Percentiles rank a stretch among this genome's conserved stretches.
phyloP scores from a whole-genome alignment of 202 grass and related monocot species.

The Carex arenaria region DNA sequence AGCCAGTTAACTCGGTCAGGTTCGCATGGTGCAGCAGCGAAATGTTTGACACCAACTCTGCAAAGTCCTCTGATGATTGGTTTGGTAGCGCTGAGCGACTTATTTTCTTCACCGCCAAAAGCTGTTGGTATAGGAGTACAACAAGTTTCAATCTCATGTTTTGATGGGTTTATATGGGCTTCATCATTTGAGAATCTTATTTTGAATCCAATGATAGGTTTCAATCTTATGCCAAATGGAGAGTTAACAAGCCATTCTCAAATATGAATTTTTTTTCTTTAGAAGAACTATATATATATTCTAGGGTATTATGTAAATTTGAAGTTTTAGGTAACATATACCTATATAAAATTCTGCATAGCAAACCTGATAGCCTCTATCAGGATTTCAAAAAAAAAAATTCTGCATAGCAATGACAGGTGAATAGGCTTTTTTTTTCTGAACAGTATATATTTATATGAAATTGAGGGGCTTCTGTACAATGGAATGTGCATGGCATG shows the following conservation, averaged over 20 bases:
- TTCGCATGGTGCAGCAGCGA: constrained; percentile 79
- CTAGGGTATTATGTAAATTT: not conserved
- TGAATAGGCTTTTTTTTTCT: not conserved
- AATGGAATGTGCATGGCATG: not conserved
- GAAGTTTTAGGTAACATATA: not conserved
- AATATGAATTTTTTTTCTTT: not conserved
- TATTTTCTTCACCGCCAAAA: constrained; percentile 84
- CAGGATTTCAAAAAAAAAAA: too few relatives aligned
- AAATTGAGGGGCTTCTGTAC: not conserved
- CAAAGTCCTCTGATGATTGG: constrained; percentile 62
- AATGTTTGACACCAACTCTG: constrained; percentile 68
- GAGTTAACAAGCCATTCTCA: not conserved
- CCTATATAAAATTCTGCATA: too few relatives aligned
- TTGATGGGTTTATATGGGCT: constrained; percentile 5
- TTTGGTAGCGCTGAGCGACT: constrained; percentile 53
- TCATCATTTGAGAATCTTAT: not conserved
- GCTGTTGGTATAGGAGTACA: constrained; percentile 32
- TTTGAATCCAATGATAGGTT: not conserved
- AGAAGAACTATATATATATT: not conserved
- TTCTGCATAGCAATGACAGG: too few relatives aligned
- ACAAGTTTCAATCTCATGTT: constrained; percentile 14
- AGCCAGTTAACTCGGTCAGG: constrained; percentile 65
- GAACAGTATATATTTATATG: not conserved
- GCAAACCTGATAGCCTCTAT: too few relatives aligned
- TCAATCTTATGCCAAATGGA: not conserved